A percentile compares a stretch with the other conserved stretches of the same genome.
These are phyloP conservation scores for Boletellus sp. DNA, from an alignment of 768 basidiomycete species.

Conservation along the genomic window DNA sequence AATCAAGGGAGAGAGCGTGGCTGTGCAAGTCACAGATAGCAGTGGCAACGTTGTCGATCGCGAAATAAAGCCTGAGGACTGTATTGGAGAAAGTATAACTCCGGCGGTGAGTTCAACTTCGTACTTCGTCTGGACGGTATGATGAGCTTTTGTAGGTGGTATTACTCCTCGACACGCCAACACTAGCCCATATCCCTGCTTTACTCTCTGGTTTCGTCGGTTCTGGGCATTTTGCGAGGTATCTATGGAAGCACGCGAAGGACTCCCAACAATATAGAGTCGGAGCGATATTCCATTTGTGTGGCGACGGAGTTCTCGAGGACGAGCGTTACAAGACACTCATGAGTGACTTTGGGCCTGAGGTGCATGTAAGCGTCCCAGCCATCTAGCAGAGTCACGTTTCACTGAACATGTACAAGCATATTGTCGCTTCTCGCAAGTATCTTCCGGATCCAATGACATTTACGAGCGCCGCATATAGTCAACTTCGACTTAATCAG, in stretches of 20 bases:
- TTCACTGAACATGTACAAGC: constrained; percentile 42
- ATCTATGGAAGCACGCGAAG: constrained; percentile 42
- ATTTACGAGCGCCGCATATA: constrained; percentile 70
- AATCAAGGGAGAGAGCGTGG: constrained; percentile 62
- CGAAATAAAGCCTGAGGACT: constrained; percentile 58
- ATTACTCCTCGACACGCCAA: constrained; percentile 71
- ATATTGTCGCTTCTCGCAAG: constrained; percentile 66
- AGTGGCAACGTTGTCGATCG: constrained; percentile 42
- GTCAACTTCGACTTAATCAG: constrained; percentile 66
- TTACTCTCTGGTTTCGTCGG: constrained; percentile 46
- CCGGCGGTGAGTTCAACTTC: constrained; percentile 38
- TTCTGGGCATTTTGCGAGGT: constrained; percentile 46
- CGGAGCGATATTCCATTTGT: constrained; percentile 60
- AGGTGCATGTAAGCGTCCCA: constrained; percentile 51
- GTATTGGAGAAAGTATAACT: constrained; percentile 49
- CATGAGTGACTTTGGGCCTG: constrained; percentile 61
- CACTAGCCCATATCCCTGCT: constrained; percentile 49
- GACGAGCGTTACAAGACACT: constrained; percentile 68
- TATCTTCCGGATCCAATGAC: constrained; percentile 61
- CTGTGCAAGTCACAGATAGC: constrained; percentile 47
- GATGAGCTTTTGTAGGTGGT: constrained; percentile 41
- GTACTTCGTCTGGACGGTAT: not conserved
- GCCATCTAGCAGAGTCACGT: not conserved
- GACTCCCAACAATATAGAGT: constrained; percentile 43
- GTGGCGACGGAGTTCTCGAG: constrained; percentile 66